phyloP scores from a whole-genome alignment of 129 eudicot genomes.

The Saussurea involucrata region DNA sequence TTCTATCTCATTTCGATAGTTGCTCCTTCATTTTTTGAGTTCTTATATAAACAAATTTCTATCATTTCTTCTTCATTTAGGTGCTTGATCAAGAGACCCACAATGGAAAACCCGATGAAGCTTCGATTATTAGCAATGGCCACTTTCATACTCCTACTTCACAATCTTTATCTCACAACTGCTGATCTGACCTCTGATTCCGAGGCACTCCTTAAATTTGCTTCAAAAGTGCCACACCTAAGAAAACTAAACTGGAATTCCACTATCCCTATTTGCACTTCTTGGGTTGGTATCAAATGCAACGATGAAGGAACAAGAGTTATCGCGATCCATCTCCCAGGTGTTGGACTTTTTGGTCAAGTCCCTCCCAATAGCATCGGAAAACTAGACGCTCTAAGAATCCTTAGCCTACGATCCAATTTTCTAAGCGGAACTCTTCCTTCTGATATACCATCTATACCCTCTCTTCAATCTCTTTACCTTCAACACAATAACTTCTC shows the following conservation, averaged over 20 bases:
- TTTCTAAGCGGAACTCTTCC: conserved; percentile 68
- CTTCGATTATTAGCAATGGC: conserved; percentile 29
- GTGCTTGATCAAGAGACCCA: conserved; percentile 25
- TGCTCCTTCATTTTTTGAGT: neutral
- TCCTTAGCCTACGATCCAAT: conserved; percentile 79
- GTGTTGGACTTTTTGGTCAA: conserved; percentile 71
- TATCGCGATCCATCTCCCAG: conserved; percentile 69
- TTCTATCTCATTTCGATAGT: neutral
- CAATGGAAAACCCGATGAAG: conserved; percentile 14
- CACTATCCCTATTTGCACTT: conserved; percentile 45
- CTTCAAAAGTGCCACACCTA: conserved; percentile 57
- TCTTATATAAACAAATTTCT: conserved; percentile 14
- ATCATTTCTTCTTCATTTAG: conserved; percentile 21
- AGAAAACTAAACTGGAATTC: conserved; percentile 78
- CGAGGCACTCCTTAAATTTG: conserved; percentile 64
- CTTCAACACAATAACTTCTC: conserved; percentile 82
- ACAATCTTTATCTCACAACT: conserved; percentile 18
- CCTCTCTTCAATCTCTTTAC: conserved; percentile 59
- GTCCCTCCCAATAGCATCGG: conserved; percentile 68
- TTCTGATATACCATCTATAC: conserved; percentile 59
- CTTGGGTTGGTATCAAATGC: conserved; percentile 83
- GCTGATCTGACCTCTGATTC: conserved; percentile 66
- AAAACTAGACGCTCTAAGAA: conserved; percentile 50
- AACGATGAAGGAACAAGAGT: conserved; percentile 56
- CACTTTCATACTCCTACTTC: conserved; percentile 32